phyloP scores from a whole-genome alignment of 148 eudicot genomes.

The Camellia granthamiana region DNA sequence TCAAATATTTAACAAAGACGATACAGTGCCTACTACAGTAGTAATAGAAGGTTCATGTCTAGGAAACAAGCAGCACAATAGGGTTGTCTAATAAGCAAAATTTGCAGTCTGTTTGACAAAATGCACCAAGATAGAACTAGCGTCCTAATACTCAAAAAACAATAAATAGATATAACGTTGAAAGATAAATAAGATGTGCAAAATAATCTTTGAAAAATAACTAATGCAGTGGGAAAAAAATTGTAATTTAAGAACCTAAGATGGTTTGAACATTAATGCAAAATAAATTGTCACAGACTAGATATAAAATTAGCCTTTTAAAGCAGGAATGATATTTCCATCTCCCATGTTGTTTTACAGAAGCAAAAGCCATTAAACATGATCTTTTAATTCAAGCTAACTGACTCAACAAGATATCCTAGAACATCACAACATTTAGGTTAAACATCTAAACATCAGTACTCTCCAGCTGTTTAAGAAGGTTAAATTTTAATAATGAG shows the following conservation, averaged over 20 bases:
- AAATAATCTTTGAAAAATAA: background rate
- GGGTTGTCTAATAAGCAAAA: background rate
- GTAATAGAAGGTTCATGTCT: background rate
- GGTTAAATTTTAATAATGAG: background rate
- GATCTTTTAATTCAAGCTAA: background rate
- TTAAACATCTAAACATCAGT: no score
- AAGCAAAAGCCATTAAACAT: background rate
- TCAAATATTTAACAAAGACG: conserved; percentile 11
- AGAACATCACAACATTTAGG: no score
- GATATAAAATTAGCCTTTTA: background rate
- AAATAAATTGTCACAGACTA: background rate
- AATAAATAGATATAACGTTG: background rate
- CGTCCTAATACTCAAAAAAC: background rate
- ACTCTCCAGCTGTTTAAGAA: no score
- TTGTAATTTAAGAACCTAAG: background rate
- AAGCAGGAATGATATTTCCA: background rate
- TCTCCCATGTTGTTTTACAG: background rate
- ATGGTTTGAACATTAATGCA: background rate
- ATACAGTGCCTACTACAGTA: background rate
- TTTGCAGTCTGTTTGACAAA: background rate
- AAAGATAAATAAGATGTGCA: background rate
- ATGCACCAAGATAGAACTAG: background rate
- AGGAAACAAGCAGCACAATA: background rate
- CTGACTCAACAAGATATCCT: background rate
- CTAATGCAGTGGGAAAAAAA: background rate